Evolutionary conservation across 2,329 filamentous ascomycete species (phyloP).

Genomic region (Botryotinia globosa): DNA sequence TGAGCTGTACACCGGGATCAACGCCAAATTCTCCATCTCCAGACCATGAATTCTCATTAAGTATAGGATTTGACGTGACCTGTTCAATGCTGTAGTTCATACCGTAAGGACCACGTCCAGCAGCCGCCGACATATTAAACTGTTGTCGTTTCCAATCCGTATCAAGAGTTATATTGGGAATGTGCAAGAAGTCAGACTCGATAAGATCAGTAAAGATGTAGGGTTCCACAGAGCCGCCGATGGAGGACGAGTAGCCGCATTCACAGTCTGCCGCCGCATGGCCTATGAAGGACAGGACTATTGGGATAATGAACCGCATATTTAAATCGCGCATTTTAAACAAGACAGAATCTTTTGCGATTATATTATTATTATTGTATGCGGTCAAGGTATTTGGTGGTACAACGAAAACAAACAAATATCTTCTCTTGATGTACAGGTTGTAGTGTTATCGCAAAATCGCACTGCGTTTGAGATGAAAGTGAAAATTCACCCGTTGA

Average conservation of each 20-base stretch:
- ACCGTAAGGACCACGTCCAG: slow-evolving; percentile 59
- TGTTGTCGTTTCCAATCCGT: slow-evolving; percentile 64
- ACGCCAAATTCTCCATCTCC: slow-evolving; percentile 46
- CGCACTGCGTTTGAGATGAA: slow-evolving; percentile 5
- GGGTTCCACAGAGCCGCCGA: slow-evolving; percentile 41
- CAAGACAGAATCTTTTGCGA: background rate
- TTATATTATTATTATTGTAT: slow-evolving; percentile 3
- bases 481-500: slow-evolving; percentile 6
- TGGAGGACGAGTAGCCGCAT: slow-evolving; percentile 65
- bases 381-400: slow-evolving; percentile 6
- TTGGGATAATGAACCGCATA: slow-evolving; percentile 2
- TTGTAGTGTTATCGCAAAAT: slow-evolving; percentile 2
- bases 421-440: background rate
- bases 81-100: slow-evolving; percentile 60
- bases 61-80: slow-evolving; percentile 52
- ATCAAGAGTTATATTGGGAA: slow-evolving; percentile 48
- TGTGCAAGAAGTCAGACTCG: slow-evolving; percentile 68
- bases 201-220: slow-evolving; percentile 65
- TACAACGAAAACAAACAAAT: slow-evolving; percentile 12
- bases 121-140: slow-evolving; percentile 61
- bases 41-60: slow-evolving; percentile 43
- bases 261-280: slow-evolving; percentile 50
- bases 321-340: background rate
- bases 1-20: slow-evolving; percentile 54
- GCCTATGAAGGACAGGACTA: background rate